phyloP scores from a whole-genome alignment of 139 green algal species.

The Diplosphaera chodatii region DNA sequence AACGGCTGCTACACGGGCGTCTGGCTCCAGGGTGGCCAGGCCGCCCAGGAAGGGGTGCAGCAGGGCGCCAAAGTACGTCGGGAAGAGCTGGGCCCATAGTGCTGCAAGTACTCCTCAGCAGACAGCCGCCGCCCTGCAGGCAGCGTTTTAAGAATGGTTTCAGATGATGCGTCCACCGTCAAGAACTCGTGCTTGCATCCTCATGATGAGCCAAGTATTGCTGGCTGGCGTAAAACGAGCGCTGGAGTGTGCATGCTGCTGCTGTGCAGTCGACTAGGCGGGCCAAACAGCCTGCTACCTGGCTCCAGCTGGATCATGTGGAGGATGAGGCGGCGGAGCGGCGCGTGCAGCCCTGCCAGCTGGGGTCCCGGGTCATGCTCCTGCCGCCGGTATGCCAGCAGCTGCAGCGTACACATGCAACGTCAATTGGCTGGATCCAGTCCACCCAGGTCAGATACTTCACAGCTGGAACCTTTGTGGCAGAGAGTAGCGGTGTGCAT shows the following conservation, averaged over 20 bases:
- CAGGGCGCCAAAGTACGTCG: conserved; percentile 54
- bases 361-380: conserved; percentile 17
- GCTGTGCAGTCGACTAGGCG: no score
- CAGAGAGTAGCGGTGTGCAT: no score
- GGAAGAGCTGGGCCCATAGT: conserved; percentile 60
- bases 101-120: conserved; percentile 63
- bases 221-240: no score
- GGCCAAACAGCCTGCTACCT: conserved; percentile 11
- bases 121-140: conserved; percentile 41
- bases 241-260: no score
- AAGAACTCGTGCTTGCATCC: no score
- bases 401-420: no score
- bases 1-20: conserved; percentile 44
- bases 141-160: no score
- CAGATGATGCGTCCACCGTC: conserved; percentile 32
- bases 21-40: conserved; percentile 59
- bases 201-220: no score
- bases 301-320: conserved; percentile 89
- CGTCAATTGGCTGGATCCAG: no score
- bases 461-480: no score
- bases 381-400: no score
- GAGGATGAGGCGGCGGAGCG: conserved; percentile 58
- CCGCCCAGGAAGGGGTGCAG: conserved; percentile 68
- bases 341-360: background rate
- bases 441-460: no score